Conservation (phyloP, 306 rosid species). For the Vigna nakashimae region DNA sequence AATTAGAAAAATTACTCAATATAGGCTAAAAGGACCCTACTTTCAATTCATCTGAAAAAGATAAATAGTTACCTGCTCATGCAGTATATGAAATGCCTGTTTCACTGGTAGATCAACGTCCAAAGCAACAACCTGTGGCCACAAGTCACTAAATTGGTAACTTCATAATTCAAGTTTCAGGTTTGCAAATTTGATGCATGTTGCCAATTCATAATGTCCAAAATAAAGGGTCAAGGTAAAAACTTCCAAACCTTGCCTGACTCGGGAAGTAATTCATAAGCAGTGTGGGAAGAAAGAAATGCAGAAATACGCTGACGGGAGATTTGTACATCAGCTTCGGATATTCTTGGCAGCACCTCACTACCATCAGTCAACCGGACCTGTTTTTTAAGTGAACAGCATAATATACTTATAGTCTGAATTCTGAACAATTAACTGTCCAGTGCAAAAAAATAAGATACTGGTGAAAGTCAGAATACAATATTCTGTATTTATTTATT, state of each 20-base stretch:
- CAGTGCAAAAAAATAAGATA: conserved; percentile 15
- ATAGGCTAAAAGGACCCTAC: conserved; percentile 11
- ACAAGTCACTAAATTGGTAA: conserved; percentile 34
- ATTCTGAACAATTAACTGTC: conserved; percentile 33
- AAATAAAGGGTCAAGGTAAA: conserved; percentile 45
- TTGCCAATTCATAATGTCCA: conserved; percentile 33
- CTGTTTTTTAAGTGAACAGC: conserved; percentile 55
- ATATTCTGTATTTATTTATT: too few species aligned
- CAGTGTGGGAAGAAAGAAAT: conserved; percentile 76
- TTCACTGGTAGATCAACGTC: conserved; percentile 90
- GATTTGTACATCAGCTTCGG: conserved; percentile 78
- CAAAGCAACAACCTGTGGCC: conserved; percentile 81
- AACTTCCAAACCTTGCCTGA: conserved; percentile 94
- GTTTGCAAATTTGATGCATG: conserved; percentile 14
- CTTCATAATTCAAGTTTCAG: conserved; percentile 3
- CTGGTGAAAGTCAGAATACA: too few species aligned
- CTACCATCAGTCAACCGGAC: conserved; percentile 70
- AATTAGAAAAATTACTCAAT: conserved; percentile 18
- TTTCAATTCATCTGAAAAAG: neutral
- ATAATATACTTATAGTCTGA: conserved; percentile 19
- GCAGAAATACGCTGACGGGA: conserved; percentile 76
- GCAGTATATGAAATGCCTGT: conserved; percentile 91
- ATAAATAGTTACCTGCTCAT: conserved; percentile 72
- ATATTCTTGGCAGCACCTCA: conserved; percentile 69
- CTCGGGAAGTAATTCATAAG: conserved; percentile 92